Percentiles rank a stretch among this genome's conserved stretches.
Evolutionary conservation across 805 yeast species (phyloP).

Genomic region (Kuraishia ogatae): DNA sequence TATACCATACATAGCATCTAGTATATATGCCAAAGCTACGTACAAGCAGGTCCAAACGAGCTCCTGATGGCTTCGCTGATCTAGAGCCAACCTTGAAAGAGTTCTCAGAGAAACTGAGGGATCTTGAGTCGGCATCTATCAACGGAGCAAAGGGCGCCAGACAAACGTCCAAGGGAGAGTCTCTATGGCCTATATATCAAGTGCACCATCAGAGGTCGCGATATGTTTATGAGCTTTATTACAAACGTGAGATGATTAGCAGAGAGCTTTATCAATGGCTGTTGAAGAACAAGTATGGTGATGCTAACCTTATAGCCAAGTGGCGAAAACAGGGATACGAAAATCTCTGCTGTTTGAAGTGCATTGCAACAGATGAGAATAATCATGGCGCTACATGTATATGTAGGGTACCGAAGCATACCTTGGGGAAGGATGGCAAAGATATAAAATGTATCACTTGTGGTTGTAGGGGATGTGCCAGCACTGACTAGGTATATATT

Average conservation of each 20-base stretch:
- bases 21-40: conserved; percentile 37
- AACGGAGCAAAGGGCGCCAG: background rate
- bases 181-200: conserved; percentile 62
- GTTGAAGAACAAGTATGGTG: conserved; percentile 55
- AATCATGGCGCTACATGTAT: conserved; percentile 67
- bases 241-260: conserved; percentile 60
- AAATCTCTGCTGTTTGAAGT: conserved; percentile 70
- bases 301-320: conserved; percentile 68
- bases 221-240: conserved; percentile 67
- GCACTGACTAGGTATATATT: conserved; percentile 41
- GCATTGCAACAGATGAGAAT: conserved; percentile 58
- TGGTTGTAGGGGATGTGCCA: conserved; percentile 82
- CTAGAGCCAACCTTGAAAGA: conserved; percentile 58
- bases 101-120: conserved; percentile 50
- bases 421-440: conserved; percentile 24
- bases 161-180: conserved; percentile 38
- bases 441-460: conserved; percentile 61
- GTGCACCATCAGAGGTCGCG: conserved; percentile 70
- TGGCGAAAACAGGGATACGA: conserved; percentile 64
- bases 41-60: conserved; percentile 34
- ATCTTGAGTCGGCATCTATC: conserved; percentile 29
- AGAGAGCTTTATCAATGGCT: conserved; percentile 68
- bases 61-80: conserved; percentile 70
- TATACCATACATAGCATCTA: no score
- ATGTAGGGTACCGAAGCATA: conserved; percentile 74